Percentiles rank a stretch among this genome's conserved stretches.
Conservation (phyloP, 148 eudicot genomes). For the Camellia sinensis region DNA sequence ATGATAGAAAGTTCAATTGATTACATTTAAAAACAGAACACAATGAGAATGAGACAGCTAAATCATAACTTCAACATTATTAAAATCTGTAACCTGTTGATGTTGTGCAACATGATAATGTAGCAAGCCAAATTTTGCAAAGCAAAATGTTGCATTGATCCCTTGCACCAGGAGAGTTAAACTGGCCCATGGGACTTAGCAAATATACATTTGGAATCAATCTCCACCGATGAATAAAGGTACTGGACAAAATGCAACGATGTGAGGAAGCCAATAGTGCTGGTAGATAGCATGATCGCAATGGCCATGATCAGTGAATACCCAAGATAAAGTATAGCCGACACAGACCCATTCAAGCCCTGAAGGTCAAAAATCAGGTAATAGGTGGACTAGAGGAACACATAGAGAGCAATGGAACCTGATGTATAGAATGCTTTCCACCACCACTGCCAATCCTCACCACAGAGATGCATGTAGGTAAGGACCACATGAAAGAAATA, state of each 20-base stretch:
- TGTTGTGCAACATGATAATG: background rate
- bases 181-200: background rate
- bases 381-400: constrained; percentile 60
- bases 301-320: too few relatives aligned
- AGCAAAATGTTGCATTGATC: constrained; percentile 10
- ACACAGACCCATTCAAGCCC: constrained; percentile 45
- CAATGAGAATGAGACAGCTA: too few relatives aligned
- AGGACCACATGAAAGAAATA: too few relatives aligned
- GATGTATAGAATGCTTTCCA: constrained; percentile 70
- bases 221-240: too few relatives aligned
- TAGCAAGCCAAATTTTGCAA: constrained; percentile 1
- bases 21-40: too few relatives aligned
- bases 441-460: constrained; percentile 80
- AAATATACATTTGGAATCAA: too few relatives aligned
- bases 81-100: background rate
- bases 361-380: constrained; percentile 58
- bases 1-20: too few relatives aligned
- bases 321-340: too few relatives aligned
- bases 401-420: constrained; percentile 62
- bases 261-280: too few relatives aligned
- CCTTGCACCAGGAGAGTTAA: background rate
- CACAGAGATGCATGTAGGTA: constrained; percentile 72
- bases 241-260: too few relatives aligned
- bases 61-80: too few relatives aligned
- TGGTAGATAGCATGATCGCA: too few relatives aligned